Percentiles rank a stretch among this genome's conserved stretches.
phyloP scores from a whole-genome alignment of 2,329 filamentous ascomycete genomes.

The Fusarium abutilonis region DNA sequence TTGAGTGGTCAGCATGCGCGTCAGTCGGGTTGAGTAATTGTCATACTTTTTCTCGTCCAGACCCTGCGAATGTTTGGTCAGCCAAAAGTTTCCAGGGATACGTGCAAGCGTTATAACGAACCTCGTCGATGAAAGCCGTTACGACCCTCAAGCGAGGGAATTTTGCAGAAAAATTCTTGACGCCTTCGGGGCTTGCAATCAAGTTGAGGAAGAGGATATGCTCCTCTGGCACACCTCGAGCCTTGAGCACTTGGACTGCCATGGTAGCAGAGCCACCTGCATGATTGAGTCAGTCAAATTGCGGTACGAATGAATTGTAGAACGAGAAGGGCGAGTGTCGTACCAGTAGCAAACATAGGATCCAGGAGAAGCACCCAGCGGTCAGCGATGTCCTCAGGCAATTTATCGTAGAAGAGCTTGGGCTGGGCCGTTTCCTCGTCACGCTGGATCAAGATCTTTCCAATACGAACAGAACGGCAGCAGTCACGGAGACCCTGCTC shows the following conservation, averaged over 20 bases:
- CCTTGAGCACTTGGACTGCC: conserved; percentile 93
- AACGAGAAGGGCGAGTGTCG: conserved; percentile 10
- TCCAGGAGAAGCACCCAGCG: conserved; percentile 94
- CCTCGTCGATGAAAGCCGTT: conserved; percentile 92
- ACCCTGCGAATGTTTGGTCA: conserved; percentile 60
- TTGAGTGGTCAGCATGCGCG: conserved; percentile 50
- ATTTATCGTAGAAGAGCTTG: conserved; percentile 96
- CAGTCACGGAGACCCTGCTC: conserved; percentile 96
- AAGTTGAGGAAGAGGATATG: conserved; percentile 96
- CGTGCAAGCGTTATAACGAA: conserved; percentile 46
- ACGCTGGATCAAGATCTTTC: conserved; percentile 97
- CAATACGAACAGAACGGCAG: conserved; percentile 96
- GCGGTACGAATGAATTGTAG: conserved; percentile 1
- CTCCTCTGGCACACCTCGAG: conserved; percentile 91
- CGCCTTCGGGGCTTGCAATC: conserved; percentile 95
- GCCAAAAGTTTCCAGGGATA: conserved; percentile 21
- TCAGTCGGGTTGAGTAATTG: conserved; percentile 7
- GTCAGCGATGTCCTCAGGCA: conserved; percentile 90
- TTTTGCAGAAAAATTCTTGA: conserved; percentile 85
- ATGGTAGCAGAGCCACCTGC: conserved; percentile 93
- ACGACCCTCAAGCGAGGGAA: conserved; percentile 92
- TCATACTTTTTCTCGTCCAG: conserved; percentile 94
- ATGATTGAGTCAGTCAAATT: conserved; percentile 17
- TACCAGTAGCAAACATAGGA: conserved; percentile 99
- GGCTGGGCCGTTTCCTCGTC: conserved; percentile 95